A percentile compares a stretch with the other conserved stretches of the same genome.
These are phyloP conservation scores for Fusarium pseudograminearum DNA, from an alignment of 2,329 filamentous ascomycete species.

Conservation along the genomic window DNA sequence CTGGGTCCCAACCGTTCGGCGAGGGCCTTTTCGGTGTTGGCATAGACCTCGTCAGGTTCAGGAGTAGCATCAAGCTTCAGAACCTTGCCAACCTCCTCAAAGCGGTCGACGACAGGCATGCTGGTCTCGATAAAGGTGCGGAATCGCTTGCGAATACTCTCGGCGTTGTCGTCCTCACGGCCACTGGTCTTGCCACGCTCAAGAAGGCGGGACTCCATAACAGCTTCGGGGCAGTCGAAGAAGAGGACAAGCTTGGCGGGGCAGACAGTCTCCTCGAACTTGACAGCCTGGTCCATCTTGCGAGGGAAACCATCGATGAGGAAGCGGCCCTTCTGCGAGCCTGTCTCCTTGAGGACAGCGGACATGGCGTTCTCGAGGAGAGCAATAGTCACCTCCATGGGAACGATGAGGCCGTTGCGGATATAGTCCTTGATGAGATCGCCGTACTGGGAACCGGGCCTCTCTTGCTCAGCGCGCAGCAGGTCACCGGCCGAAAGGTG, in stretches of 20 bases:
- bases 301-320: constrained; percentile 87
- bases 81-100: constrained; percentile 79
- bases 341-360: constrained; percentile 68
- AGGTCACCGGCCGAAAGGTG: constrained; percentile 95
- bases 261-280: constrained; percentile 92
- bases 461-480: constrained; percentile 91
- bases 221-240: constrained; percentile 90
- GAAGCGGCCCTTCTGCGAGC: constrained; percentile 74
- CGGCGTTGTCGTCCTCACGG: constrained; percentile 90
- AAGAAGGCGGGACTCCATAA: constrained; percentile 86
- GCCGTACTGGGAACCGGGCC: constrained; percentile 87
- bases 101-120: constrained; percentile 96
- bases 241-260: constrained; percentile 89
- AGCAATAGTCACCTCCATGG: constrained; percentile 98
- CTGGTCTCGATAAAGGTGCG: constrained; percentile 93
- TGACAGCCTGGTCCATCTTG: constrained; percentile 95
- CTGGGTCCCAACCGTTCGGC: constrained; percentile 60
- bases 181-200: constrained; percentile 94
- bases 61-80: constrained; percentile 82
- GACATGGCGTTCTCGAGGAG: constrained; percentile 95
- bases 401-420: constrained; percentile 93
- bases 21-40: constrained; percentile 64
- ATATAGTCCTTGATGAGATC: constrained; percentile 94
- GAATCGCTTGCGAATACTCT: constrained; percentile 97
- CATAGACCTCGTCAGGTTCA: constrained; percentile 71